Conservation (phyloP, 768 basidiomycete genomes). For the Pleurotus citrinopileatus region DNA sequence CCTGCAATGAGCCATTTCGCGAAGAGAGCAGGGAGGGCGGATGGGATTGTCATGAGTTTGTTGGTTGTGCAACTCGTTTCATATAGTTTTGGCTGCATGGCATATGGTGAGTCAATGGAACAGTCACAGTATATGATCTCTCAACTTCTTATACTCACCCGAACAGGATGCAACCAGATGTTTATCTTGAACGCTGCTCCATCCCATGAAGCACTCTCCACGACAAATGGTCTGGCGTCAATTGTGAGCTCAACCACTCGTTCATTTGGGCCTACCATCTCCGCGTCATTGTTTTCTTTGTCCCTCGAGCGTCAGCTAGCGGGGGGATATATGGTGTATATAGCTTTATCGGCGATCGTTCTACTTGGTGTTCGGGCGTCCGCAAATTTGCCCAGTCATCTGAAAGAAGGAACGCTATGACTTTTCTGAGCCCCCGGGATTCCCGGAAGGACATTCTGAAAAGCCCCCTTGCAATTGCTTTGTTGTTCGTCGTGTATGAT, state of each 20-base stretch:
- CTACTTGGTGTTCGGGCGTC: conserved; percentile 12
- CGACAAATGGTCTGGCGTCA: conserved; percentile 17
- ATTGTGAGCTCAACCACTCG: conserved; percentile 30
- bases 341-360: conserved; percentile 15
- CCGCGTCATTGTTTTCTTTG: conserved; percentile 41
- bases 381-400: neutral
- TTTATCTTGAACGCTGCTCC: neutral
- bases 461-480: no score
- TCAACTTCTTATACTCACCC: no score
- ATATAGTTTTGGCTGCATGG: conserved; percentile 4
- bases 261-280: conserved; percentile 34
- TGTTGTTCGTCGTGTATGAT: no score
- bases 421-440: no score
- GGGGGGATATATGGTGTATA: conserved; percentile 35
- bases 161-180: conserved; percentile 4
- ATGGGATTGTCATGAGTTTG: neutral
- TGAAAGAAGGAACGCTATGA: no score
- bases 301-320: conserved; percentile 33
- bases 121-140: neutral
- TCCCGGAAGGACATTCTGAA: no score
- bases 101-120: conserved; percentile 1
- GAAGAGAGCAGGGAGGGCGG: neutral
- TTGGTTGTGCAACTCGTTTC: neutral
- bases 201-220: neutral
- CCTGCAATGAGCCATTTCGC: conserved; percentile 2